A percentile compares a stretch with the other conserved stretches of the same genome.
Evolutionary conservation across 208 protist genomes (phyloP).

Genomic region (Leishmania gerbilli): DNA sequence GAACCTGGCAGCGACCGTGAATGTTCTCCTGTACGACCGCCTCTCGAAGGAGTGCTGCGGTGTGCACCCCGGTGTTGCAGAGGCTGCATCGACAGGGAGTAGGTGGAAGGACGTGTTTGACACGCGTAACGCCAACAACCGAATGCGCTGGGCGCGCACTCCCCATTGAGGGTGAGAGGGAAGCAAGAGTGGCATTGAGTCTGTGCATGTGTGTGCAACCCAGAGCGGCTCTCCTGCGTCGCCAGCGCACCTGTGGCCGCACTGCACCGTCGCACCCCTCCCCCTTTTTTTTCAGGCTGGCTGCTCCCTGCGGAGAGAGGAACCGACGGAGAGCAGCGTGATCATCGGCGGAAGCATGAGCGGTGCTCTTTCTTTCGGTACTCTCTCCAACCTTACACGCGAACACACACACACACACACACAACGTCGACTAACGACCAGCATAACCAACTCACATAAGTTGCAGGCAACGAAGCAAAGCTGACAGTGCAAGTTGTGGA

Average conservation of each 20-base stretch:
- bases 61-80: background rate
- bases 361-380: background rate
- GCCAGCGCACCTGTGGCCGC: background rate
- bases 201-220: background rate
- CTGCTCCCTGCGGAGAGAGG: background rate
- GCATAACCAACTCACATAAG: background rate
- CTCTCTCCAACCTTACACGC: background rate
- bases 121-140: slow-evolving; percentile 65
- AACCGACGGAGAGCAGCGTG: background rate
- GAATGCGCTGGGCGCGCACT: slow-evolving; percentile 18
- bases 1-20: slow-evolving; percentile 72
- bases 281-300: background rate
- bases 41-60: slow-evolving; percentile 41
- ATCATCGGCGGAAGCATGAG: background rate
- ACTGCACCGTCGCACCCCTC: background rate
- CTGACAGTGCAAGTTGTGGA: background rate
- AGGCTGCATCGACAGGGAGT: background rate
- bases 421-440: background rate
- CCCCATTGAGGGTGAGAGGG: background rate
- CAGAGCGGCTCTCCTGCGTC: background rate
- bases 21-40: slow-evolving; percentile 80
- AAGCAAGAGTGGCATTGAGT: background rate
- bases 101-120: slow-evolving; percentile 28
- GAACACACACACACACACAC: background rate
- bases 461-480: background rate